A percentile compares a stretch with the other conserved stretches of the same genome.
Evolutionary conservation across 352 stramenopile species (phyloP).

Genomic region (Globisporangium uncinulatum): DNA sequence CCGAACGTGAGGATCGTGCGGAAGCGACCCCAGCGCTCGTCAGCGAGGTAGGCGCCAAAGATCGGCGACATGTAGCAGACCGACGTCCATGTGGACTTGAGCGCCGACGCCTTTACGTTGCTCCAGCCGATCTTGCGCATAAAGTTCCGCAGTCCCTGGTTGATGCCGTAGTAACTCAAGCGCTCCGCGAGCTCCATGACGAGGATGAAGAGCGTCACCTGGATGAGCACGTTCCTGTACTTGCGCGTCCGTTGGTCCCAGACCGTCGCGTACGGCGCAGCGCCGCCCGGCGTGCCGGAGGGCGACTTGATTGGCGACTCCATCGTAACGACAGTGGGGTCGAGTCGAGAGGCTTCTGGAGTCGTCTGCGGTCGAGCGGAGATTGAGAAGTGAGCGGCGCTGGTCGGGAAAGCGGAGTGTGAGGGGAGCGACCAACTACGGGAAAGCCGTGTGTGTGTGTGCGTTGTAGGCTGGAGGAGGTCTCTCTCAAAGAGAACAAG

Average conservation of each 20-base stretch:
- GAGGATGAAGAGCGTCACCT: constrained; percentile 83
- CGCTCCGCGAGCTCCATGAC: constrained; percentile 83
- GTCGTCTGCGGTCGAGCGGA: constrained; percentile 1
- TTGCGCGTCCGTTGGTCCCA: constrained; percentile 73
- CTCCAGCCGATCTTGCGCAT: constrained; percentile 68
- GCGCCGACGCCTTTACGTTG: constrained; percentile 71
- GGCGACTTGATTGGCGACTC: constrained; percentile 8
- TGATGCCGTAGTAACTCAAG: constrained; percentile 86
- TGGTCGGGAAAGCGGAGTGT: neutral
- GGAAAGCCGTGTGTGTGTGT: too few species aligned
- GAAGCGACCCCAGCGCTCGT: constrained; percentile 84
- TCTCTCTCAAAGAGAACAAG: too few species aligned
- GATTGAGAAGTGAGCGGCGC: constrained; percentile 6
- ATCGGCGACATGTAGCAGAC: constrained; percentile 84
- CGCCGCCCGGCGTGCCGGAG: neutral
- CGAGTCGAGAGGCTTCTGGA: neutral
- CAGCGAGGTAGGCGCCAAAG: constrained; percentile 76
- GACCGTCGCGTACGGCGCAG: constrained; percentile 1
- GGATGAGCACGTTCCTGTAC: constrained; percentile 78
- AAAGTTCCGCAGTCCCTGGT: constrained; percentile 85
- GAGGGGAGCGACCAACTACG: neutral
- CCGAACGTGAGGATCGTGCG: constrained; percentile 79
- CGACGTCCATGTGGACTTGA: constrained; percentile 88
- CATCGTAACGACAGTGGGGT: neutral
- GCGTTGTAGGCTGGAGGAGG: too few species aligned